A percentile compares a stretch with the other conserved stretches of the same genome.
Evolutionary conservation across 2,329 filamentous ascomycete species (phyloP).

Genomic region (Lecanosticta acicola): DNA sequence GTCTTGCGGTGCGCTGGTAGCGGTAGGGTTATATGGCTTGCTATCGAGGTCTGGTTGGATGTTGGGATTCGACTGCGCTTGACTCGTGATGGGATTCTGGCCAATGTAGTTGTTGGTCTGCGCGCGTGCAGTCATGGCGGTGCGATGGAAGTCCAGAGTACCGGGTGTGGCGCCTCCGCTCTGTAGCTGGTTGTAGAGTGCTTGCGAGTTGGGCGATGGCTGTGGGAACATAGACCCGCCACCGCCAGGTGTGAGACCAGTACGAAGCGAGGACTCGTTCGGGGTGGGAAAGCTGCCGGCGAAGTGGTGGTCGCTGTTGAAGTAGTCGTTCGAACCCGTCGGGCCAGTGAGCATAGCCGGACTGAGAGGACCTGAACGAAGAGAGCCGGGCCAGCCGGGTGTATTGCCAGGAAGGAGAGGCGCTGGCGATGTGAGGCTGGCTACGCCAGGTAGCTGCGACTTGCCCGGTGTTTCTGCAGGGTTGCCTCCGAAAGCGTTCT

Average conservation of each 20-base stretch:
- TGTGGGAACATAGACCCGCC: slow-evolving; percentile 96
- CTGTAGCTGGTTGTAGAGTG: slow-evolving; percentile 71
- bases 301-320: slow-evolving; percentile 64
- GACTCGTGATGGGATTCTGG: slow-evolving; percentile 39
- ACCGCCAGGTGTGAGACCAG: slow-evolving; percentile 86
- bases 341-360: slow-evolving; percentile 94
- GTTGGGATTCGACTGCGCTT: slow-evolving; percentile 38
- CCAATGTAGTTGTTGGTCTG: slow-evolving; percentile 42
- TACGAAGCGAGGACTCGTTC: slow-evolving; percentile 90
- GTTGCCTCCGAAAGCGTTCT: slow-evolving; percentile 78
- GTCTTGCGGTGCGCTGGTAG: slow-evolving; percentile 32
- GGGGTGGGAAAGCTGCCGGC: slow-evolving; percentile 86
- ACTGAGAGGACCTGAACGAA: slow-evolving; percentile 87
- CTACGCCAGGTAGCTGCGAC: slow-evolving; percentile 78
- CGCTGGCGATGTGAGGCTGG: slow-evolving; percentile 83
- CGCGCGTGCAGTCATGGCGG: slow-evolving; percentile 74
- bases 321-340: slow-evolving; percentile 69
- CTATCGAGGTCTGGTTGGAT: slow-evolving; percentile 35
- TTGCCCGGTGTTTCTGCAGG: slow-evolving; percentile 73
- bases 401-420: slow-evolving; percentile 69
- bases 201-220: slow-evolving; percentile 79
- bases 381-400: slow-evolving; percentile 76
- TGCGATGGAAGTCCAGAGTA: slow-evolving; percentile 90
- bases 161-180: slow-evolving; percentile 80
- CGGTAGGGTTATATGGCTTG: slow-evolving; percentile 54